Evolutionary conservation across 1,284 basidiomycete genomes (phyloP).

Genomic region (Spongispora temasekensis): DNA sequence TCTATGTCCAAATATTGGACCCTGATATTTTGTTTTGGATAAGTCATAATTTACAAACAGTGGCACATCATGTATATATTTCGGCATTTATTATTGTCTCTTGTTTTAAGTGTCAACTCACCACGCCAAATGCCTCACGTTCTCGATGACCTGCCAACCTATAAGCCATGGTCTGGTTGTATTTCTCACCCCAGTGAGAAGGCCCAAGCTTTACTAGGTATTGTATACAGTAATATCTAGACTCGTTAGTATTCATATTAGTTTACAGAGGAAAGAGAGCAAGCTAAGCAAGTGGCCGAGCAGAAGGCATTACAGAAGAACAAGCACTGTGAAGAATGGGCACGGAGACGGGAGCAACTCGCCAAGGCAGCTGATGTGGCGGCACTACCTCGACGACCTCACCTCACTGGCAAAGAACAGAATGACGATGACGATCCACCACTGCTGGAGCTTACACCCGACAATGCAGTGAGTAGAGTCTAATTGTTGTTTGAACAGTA

Average conservation of each 20-base stretch:
- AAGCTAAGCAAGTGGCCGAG: background rate
- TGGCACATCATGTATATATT: no score
- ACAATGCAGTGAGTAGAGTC: background rate
- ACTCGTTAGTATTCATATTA: no score
- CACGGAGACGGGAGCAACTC: background rate
- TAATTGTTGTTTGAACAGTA: no score
- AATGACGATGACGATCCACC: no score
- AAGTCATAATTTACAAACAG: no score
- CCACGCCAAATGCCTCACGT: background rate
- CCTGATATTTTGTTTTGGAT: no score
- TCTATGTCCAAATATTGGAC: no score
- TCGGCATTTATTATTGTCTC: no score
- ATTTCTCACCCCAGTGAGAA: background rate
- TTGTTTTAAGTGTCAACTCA: no score
- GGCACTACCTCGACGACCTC: background rate
- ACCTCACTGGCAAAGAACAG: no score
- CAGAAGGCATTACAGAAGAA: background rate
- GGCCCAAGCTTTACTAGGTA: background rate
- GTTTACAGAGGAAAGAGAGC: background rate
- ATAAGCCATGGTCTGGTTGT: no score
- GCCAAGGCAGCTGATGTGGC: background rate
- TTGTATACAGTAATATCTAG: background rate
- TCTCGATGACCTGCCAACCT: background rate
- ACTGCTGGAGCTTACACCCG: no score
- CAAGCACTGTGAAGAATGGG: background rate